Conservation (phyloP, 768 basidiomycete genomes). For the Leccinum subgranulosum region DNA sequence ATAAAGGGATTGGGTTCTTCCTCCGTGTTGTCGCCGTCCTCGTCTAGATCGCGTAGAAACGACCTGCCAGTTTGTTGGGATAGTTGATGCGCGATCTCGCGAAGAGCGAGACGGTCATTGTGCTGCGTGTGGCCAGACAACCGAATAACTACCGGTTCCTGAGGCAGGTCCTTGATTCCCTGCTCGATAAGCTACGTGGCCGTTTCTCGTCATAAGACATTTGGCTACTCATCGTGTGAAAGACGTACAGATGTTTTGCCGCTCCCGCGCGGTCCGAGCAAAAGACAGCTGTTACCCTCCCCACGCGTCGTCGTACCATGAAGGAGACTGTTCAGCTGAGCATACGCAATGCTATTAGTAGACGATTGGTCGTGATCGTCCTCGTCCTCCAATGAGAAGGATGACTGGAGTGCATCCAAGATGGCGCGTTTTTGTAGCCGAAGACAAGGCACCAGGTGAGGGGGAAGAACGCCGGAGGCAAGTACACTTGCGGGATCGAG, state of each 20-base stretch:
- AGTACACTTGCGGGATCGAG: background rate
- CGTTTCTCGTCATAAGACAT: conserved; percentile 1
- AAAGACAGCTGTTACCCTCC: conserved; percentile 91
- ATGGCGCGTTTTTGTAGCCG: conserved; percentile 57
- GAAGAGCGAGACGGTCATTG: conserved; percentile 86
- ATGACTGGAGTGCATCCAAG: conserved; percentile 42
- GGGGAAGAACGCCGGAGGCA: conserved; percentile 31
- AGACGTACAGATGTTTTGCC: conserved; percentile 73
- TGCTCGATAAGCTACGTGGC: conserved; percentile 54
- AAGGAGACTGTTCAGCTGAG: conserved; percentile 63
- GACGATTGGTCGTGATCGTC: conserved; percentile 35
- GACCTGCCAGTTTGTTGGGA: conserved; percentile 68
- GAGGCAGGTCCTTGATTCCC: conserved; percentile 46
- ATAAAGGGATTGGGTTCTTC: conserved; percentile 52
- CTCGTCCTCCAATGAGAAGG: conserved; percentile 18
- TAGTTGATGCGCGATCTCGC: conserved; percentile 87
- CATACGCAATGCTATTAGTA: conserved; percentile 50
- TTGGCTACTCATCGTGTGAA: background rate
- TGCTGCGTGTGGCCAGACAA: conserved; percentile 84
- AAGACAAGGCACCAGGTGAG: conserved; percentile 44
- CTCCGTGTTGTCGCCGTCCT: conserved; percentile 31
- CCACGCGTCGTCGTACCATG: conserved; percentile 71
- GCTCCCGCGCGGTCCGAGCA: conserved; percentile 81
- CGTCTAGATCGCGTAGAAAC: conserved; percentile 39
- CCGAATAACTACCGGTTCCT: conserved; percentile 67